Evolutionary conservation across 108 stramenopile species (phyloP), one percentile per base, ranked within the genome.

Genomic region (Skeletonema tropicum): DNA sequence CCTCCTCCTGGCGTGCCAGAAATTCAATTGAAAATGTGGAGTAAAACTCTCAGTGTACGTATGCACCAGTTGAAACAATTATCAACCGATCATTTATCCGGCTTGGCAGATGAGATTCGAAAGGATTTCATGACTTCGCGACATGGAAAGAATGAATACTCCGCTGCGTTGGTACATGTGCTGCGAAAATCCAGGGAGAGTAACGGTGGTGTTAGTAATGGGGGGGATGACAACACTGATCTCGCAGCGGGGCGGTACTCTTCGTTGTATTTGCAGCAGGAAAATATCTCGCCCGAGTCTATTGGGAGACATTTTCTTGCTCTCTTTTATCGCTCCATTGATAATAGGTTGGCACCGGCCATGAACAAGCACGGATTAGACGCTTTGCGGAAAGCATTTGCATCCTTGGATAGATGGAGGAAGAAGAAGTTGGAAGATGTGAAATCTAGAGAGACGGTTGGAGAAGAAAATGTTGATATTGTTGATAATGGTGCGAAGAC

Each of bases 281-380:
- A 55, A 6, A 23, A 7, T 2, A 23, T 35, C 67, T 57, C 48
- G 13, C 32, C 30, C 4, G 68, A 70, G 7, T 35, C 57, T 3
- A 59, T 70, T 41, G 58, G 35, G 10, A 35, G 17, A 9, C 68
- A 70, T 55, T 29, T 70, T 17, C 33, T 70, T 21, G 68, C 57
- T 15, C 21, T 70, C 3, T 70, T 70, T 39, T 70, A 70, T 25
- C 33, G 68, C 14, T 59, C 57, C 13, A 38, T 70, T 3, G 68
- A 70, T 52, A 38, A 57, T 5, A 35, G 68, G 23, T 52, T 70
- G 57, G 38, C 55, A 3, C 9, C 57, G 7, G 13, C 35, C 1
- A 58, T 70, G 36, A 70, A 55, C 4, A 70, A 58, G 38, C 57
- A 70, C 41, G 68, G 68, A n/a, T 15, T 57, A n/a, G 68, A 68